phyloP scores from a whole-genome alignment of 495 filamentous ascomycete genomes.

The Neohortaea acidophila region DNA sequence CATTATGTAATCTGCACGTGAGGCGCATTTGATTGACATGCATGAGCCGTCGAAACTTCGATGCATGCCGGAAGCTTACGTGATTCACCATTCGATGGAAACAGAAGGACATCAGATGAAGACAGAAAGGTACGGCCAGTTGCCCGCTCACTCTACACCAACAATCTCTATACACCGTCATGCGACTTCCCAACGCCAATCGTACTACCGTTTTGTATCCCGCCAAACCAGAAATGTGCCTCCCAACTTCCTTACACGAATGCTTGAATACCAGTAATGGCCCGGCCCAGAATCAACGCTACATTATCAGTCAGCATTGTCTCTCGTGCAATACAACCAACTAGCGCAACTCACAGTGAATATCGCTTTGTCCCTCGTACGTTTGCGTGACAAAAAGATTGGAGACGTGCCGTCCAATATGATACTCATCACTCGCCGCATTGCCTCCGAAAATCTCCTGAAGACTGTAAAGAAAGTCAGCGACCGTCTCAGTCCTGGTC shows the following conservation, averaged over 20 bases:
- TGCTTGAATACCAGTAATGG: conserved; percentile 55
- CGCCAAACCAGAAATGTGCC: no score
- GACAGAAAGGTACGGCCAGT: no score
- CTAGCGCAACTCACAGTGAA: conserved; percentile 56
- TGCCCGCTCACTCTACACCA: no score
- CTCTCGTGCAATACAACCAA: conserved; percentile 10
- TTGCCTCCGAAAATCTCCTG: conserved; percentile 97
- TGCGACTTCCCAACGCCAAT: no score
- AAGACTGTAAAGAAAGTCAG: conserved; percentile 35
- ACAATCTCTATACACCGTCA: no score
- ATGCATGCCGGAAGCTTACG: no score
- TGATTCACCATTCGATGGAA: no score
- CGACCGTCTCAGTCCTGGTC: neutral
- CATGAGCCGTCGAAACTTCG: no score
- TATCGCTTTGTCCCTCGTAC: conserved; percentile 94
- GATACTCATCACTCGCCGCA: conserved; percentile 91
- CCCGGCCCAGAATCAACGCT: conserved; percentile 54
- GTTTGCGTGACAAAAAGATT: conserved; percentile 97
- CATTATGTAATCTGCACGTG: no score
- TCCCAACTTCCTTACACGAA: conserved; percentile 35
- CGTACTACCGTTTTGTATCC: no score
- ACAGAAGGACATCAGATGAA: no score
- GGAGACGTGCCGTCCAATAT: conserved; percentile 84
- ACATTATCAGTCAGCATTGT: conserved; percentile 14
- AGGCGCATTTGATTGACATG: no score